Conservation (phyloP, 176 grass and related monocot genomes). For the Rhipidocladum racemiflorum region DNA sequence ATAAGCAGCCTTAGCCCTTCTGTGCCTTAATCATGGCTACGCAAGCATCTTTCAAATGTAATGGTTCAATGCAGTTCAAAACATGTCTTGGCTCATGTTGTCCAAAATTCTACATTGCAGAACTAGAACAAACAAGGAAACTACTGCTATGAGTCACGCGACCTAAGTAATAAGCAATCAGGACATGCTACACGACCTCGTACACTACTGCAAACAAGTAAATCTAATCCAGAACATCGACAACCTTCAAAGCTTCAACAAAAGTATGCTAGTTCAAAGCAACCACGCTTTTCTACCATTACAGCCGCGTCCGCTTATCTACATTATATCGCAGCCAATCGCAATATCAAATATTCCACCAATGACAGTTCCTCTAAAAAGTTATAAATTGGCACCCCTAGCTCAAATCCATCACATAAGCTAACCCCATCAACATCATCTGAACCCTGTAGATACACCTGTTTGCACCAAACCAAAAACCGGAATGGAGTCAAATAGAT, state of each 20-base stretch:
- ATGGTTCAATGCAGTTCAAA: too few relatives aligned
- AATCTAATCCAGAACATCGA: neutral
- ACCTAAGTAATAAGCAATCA: slow-evolving; percentile 25
- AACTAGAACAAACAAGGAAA: slow-evolving; percentile 33
- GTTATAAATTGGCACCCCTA: neutral
- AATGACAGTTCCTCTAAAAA: neutral
- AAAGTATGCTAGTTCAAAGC: slow-evolving; percentile 15
- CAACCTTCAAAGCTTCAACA: neutral
- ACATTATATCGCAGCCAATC: neutral
- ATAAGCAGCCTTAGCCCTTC: too few relatives aligned
- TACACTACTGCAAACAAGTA: slow-evolving; percentile 9
- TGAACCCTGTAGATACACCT: neutral
- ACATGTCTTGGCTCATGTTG: too few relatives aligned
- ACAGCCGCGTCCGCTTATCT: neutral
- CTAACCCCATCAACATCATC: neutral
- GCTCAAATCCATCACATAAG: slow-evolving; percentile 10
- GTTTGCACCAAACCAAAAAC: neutral
- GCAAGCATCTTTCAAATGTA: too few relatives aligned
- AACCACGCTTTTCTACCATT: neutral
- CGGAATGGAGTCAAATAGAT: neutral
- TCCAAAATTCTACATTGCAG: too few relatives aligned
- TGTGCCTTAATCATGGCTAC: too few relatives aligned
- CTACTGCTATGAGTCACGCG: slow-evolving; percentile 12
- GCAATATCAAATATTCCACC: neutral
- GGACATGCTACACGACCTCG: slow-evolving; percentile 3